These are phyloP conservation scores for Neophaeococcomyces mojaviensis DNA, from an alignment of 2,329 filamentous ascomycete species.

Conservation along the genomic window DNA sequence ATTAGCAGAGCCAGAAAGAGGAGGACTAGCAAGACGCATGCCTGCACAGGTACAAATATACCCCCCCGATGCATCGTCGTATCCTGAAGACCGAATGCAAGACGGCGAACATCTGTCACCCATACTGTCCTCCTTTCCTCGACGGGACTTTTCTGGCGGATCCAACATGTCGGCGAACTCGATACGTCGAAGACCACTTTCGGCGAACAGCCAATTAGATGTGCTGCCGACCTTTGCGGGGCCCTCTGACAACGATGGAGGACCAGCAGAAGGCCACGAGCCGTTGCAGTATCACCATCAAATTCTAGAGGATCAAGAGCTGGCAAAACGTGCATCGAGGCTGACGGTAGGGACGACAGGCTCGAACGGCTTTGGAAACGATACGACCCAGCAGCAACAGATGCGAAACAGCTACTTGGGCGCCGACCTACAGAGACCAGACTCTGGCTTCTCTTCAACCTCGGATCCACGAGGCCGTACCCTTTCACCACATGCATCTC, in stretches of 20 bases:
- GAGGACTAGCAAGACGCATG: neutral
- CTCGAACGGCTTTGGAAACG: constrained; percentile 37
- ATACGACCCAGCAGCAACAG: constrained; percentile 52
- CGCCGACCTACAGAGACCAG: constrained; percentile 59
- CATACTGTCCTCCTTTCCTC: constrained; percentile 4
- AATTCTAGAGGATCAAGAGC: constrained; percentile 32
- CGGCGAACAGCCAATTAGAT: neutral
- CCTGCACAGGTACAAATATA: constrained; percentile 14
- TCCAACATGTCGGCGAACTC: constrained; percentile 6
- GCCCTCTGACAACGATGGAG: constrained; percentile 10
- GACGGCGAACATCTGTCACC: constrained; percentile 6
- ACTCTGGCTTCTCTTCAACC: constrained; percentile 66
- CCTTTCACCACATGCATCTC: constrained; percentile 46
- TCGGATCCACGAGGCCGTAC: constrained; percentile 64
- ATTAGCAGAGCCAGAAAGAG: neutral
- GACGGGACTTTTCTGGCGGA: neutral
- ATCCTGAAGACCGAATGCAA: constrained; percentile 9
- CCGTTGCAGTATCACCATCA: constrained; percentile 48
- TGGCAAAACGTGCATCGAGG: constrained; percentile 24
- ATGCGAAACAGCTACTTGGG: constrained; percentile 43
- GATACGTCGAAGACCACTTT: constrained; percentile 7
- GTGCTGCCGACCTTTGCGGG: constrained; percentile 10
- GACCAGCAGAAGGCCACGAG: constrained; percentile 33
- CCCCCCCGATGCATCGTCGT: constrained; percentile 14
- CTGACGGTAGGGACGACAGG: constrained; percentile 26